Base-by-base conservation (phyloP, 1,139 yeast species). In the Protomyces macrosporus region DNA sequence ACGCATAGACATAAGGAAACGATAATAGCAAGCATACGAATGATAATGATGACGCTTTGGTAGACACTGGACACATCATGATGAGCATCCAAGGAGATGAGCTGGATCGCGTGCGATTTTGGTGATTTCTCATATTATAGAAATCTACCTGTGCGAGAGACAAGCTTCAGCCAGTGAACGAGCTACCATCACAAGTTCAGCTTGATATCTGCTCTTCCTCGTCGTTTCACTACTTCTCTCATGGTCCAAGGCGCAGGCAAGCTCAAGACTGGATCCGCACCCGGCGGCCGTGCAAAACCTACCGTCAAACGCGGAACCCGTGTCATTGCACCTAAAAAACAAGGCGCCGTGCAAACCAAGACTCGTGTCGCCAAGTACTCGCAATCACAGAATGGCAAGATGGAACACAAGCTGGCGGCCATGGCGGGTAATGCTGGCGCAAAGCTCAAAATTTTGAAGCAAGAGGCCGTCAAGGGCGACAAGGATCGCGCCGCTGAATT, bases 381-480 rank as follows among this genome's bases (percentile, higher is more conserved):
- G 34, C 62, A 58, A 33, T 51, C 56, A 42, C 62, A 58, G 36
- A 58, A 58, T 45, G 62, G 62, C 45, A 58, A 58, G 52, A 58
- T 58, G 62, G 62, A 58, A 42, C 53, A 55, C 23, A 58, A 58
- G 35, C 37, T 58, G 6, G 62, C 62, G 9, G 51, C 62, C n/a
- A 34, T 58, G 4, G 62, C 62, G 16, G 62, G 62, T 1, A 58
- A 58, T 52, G 62, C 62, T 12, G 62, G 62, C 30, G 62, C 62
- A 23, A 58, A 58, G 14, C 56, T 58, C 30, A 58, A 58, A 34
- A 58, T 58, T 2, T 45, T 58, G 30, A 58, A 58, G 37, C 62
- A 58, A 35, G 62, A 58, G 37, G 40, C 56, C 35, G 62, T 55
- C 35, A 48, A 40, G 16, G 62, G 62, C 16, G 62, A 58, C 30